These are phyloP conservation scores for Candida golubevii DNA, from an alignment of 805 yeast genomes.

Conservation along the genomic window DNA sequence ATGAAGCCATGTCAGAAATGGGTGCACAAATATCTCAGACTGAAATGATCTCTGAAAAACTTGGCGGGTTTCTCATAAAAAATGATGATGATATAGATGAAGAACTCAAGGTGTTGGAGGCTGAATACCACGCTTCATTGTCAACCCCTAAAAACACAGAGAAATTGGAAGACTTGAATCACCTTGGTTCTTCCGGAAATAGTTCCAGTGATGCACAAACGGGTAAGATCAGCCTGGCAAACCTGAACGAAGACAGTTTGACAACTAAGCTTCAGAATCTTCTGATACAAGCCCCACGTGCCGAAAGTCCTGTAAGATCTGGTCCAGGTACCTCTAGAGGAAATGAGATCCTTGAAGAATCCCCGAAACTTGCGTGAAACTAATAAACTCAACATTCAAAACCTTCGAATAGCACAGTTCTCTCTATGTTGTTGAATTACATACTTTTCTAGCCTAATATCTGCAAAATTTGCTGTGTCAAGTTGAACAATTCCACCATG, in stretches of 20 bases:
- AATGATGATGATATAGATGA: slow-evolving; percentile 28
- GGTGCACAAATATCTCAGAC: slow-evolving; percentile 27
- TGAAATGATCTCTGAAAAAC: slow-evolving; percentile 25
- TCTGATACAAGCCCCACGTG: neutral
- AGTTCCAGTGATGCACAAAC: too few relatives aligned
- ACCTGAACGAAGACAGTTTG: neutral
- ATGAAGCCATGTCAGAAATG: slow-evolving; percentile 24
- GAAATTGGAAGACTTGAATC: neutral
- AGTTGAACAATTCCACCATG: slow-evolving; percentile 57
- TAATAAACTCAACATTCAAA: too few relatives aligned
- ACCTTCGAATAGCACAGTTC: too few relatives aligned
- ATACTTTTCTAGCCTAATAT: slow-evolving; percentile 30
- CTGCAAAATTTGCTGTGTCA: slow-evolving; percentile 65
- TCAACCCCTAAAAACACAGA: neutral
- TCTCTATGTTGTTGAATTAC: neutral
- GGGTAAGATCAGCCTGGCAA: too few relatives aligned
- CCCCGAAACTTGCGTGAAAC: too few relatives aligned
- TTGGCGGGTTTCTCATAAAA: slow-evolving; percentile 11
- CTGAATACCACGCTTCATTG: neutral
- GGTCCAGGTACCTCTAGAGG: too few relatives aligned
- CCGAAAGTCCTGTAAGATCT: too few relatives aligned
- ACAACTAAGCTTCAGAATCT: neutral
- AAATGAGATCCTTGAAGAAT: too few relatives aligned
- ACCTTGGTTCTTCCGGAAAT: neutral
- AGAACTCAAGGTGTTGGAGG: slow-evolving; percentile 24